These are phyloP conservation scores for Penicillium daleae DNA, from an alignment of 495 filamentous ascomycete genomes.

Conservation along the genomic window DNA sequence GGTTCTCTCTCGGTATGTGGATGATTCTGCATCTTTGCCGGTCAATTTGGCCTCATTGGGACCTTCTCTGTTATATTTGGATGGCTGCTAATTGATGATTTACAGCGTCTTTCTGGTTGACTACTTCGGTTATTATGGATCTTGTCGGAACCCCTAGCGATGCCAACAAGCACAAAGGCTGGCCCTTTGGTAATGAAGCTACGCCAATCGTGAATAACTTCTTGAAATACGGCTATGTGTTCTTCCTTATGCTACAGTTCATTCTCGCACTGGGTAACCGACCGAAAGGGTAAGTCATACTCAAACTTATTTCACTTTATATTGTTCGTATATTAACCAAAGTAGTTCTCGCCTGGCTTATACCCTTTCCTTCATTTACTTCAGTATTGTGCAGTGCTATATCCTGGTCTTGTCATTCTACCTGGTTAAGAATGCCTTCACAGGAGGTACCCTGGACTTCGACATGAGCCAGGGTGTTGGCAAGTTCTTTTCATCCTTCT, in stretches of 20 bases:
- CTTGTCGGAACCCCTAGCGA: conserved; percentile 75
- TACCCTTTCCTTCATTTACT: conserved; percentile 85
- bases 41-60: background rate
- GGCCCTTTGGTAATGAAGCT: conserved; percentile 82
- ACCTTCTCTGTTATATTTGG: background rate
- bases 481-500: conserved; percentile 71
- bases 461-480: conserved; percentile 52
- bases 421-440: conserved; percentile 82
- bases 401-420: conserved; percentile 85
- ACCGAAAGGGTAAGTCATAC: conserved; percentile 71
- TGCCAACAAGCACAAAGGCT: conserved; percentile 50
- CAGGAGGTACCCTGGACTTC: conserved; percentile 55
- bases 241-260: conserved; percentile 89
- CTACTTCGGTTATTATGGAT: conserved; percentile 94
- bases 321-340: background rate
- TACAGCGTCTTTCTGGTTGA: conserved; percentile 87
- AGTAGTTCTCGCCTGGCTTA: conserved; percentile 65
- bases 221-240: conserved; percentile 89
- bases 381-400: conserved; percentile 85
- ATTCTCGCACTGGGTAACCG: conserved; percentile 93
- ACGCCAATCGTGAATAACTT: conserved; percentile 90
- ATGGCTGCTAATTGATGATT: conserved; percentile 22
- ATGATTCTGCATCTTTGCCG: background rate
- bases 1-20: conserved; percentile 85
- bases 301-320: background rate